Percentiles rank a stretch among this genome's conserved stretches.
These are phyloP conservation scores for Fusarium humuli DNA, from an alignment of 2,329 filamentous ascomycete genomes.

Conservation along the genomic window DNA sequence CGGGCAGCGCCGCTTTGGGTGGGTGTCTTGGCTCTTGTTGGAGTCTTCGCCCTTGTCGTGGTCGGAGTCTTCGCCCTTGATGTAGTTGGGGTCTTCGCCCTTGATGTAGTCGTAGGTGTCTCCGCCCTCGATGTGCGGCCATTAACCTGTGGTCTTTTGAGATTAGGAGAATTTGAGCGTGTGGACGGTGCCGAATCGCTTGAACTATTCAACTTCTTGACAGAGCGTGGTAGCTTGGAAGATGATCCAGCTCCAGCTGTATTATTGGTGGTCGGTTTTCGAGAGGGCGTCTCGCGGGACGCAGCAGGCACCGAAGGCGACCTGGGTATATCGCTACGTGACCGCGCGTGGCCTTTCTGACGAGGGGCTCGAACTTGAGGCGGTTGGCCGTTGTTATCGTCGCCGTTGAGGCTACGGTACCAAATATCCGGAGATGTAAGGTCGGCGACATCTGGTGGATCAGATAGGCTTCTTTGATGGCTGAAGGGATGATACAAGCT, in stretches of 20 bases:
- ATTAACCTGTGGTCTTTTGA: slow-evolving; percentile 57
- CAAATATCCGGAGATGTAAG: slow-evolving; percentile 75
- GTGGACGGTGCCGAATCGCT: slow-evolving; percentile 62
- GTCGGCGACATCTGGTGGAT: slow-evolving; percentile 64
- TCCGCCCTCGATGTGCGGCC: slow-evolving; percentile 55
- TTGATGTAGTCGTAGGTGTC: slow-evolving; percentile 49
- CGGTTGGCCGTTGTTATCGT: slow-evolving; percentile 36
- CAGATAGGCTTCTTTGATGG: slow-evolving; percentile 67
- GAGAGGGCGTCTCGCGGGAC: slow-evolving; percentile 50
- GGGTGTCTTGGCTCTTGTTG: slow-evolving; percentile 59
- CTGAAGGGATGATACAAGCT: slow-evolving; percentile 65
- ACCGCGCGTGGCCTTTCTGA: slow-evolving; percentile 58
- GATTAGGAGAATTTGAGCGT: slow-evolving; percentile 66
- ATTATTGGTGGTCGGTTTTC: slow-evolving; percentile 43
- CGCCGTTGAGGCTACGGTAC: slow-evolving; percentile 61
- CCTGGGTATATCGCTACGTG: slow-evolving; percentile 70
- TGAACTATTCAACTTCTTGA: slow-evolving; percentile 58
- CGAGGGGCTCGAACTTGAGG: slow-evolving; percentile 38
- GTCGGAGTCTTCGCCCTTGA: slow-evolving; percentile 55
- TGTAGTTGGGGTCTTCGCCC: slow-evolving; percentile 55
- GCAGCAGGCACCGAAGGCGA: slow-evolving; percentile 50
- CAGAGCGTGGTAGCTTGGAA: slow-evolving; percentile 61
- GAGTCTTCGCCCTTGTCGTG: slow-evolving; percentile 55
- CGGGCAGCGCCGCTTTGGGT: slow-evolving; percentile 51
- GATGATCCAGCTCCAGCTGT: slow-evolving; percentile 45